Conservation (phyloP, 495 filamentous ascomycete genomes). For the Tuber brumale region DNA sequence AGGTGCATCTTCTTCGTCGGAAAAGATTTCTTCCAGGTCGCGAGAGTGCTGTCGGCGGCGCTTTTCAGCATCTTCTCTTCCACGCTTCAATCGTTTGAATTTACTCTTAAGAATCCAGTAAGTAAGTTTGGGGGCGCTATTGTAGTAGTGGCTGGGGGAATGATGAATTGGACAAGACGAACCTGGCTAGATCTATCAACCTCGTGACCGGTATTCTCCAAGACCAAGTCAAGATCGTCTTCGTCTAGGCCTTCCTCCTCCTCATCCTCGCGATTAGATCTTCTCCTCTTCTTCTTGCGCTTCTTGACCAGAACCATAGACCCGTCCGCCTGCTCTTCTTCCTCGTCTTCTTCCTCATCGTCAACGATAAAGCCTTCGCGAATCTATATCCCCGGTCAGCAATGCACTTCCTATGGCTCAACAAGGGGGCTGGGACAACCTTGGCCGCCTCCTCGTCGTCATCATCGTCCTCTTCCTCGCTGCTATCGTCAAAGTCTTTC, state of each 20-base stretch:
- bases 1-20: conserved; percentile 75
- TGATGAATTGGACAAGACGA: conserved; percentile 2
- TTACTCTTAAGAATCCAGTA: conserved; percentile 55
- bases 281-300: conserved; percentile 58
- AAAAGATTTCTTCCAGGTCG: conserved; percentile 83
- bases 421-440: conserved; percentile 38
- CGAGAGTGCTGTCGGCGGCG: conserved; percentile 54
- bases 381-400: conserved; percentile 51
- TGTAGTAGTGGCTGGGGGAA: neutral
- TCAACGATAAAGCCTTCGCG: conserved; percentile 95
- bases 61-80: conserved; percentile 67
- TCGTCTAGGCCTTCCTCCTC: conserved; percentile 89
- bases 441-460: conserved; percentile 72
- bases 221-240: conserved; percentile 89
- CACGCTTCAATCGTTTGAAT: conserved; percentile 91
- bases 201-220: conserved; percentile 41
- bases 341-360: conserved; percentile 61
- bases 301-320: conserved; percentile 36
- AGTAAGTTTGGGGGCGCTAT: conserved; percentile 1
- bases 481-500: conserved; percentile 66
- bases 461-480: conserved; percentile 93
- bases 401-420: conserved; percentile 22
- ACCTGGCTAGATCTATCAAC: conserved; percentile 28
- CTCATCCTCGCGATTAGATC: conserved; percentile 61
- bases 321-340: conserved; percentile 49